phyloP scores from a whole-genome alignment of 164 flowering plant genomes.

The Nymphaea thermarum region DNA sequence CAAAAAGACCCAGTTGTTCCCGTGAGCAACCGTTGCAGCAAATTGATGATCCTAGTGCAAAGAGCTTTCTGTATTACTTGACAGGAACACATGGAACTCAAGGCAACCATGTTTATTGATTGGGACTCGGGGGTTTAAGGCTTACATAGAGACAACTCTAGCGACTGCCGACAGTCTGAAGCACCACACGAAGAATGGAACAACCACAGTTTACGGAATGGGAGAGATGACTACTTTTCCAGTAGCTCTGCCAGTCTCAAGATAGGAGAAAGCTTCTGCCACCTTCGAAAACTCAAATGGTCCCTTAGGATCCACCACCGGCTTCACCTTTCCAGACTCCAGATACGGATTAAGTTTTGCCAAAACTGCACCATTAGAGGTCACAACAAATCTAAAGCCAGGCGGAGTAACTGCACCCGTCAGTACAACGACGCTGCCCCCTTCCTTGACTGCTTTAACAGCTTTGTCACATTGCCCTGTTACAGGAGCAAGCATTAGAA shows the following conservation, averaged over 20 bases:
- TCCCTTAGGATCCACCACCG: constrained; percentile 69
- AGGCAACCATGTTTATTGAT: no score
- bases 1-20: no score
- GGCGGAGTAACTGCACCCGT: constrained; percentile 77
- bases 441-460: constrained; percentile 81
- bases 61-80: no score
- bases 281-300: constrained; percentile 64
- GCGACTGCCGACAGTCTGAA: no score
- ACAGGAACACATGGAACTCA: no score
- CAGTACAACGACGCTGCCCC: constrained; percentile 76
- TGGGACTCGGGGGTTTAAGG: no score
- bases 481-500: neutral
- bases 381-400: constrained; percentile 80
- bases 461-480: constrained; percentile 79
- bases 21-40: no score
- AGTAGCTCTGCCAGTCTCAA: constrained; percentile 56
- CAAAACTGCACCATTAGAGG: constrained; percentile 61
- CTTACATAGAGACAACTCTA: no score
- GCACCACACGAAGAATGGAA: neutral
- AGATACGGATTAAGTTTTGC: constrained; percentile 68
- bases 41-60: no score
- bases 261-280: constrained; percentile 66
- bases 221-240: constrained; percentile 89
- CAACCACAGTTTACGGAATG: constrained; percentile 31
- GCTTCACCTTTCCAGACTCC: constrained; percentile 79